These are phyloP conservation scores for Annulohypoxylon maeteangense DNA, from an alignment of 495 filamentous ascomycete genomes.

Conservation along the genomic window DNA sequence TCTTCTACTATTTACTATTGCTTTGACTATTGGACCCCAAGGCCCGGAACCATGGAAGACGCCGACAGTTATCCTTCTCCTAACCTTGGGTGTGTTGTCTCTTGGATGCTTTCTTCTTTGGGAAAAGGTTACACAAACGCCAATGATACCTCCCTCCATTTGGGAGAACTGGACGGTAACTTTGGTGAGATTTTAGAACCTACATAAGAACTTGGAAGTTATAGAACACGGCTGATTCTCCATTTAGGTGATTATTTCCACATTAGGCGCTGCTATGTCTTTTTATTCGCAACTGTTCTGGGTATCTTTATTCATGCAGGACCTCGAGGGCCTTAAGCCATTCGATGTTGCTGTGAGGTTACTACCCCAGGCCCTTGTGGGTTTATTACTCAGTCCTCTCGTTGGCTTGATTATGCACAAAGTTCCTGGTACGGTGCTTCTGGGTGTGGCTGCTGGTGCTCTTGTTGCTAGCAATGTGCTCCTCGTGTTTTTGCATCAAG, in stretches of 20 bases:
- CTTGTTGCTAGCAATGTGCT: slow-evolving; percentile 49
- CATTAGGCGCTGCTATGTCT: slow-evolving; percentile 49
- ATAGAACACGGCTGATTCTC: slow-evolving; percentile 2
- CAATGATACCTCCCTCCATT: slow-evolving; percentile 50
- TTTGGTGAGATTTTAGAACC: slow-evolving; percentile 36
- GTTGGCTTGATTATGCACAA: slow-evolving; percentile 49
- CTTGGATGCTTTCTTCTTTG: slow-evolving; percentile 65
- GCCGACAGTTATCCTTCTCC: slow-evolving; percentile 65
- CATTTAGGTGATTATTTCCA: slow-evolving; percentile 45
- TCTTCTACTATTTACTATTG: slow-evolving; percentile 48
- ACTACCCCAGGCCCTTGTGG: slow-evolving; percentile 50
- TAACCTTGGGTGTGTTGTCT: slow-evolving; percentile 63
- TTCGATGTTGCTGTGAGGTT: slow-evolving; percentile 50
- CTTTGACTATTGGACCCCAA: slow-evolving; percentile 49
- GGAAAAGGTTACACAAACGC: slow-evolving; percentile 54
- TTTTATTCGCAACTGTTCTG: slow-evolving; percentile 55
- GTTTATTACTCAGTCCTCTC: slow-evolving; percentile 51
- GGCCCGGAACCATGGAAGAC: slow-evolving; percentile 65
- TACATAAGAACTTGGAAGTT: neutral
- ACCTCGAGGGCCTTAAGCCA: slow-evolving; percentile 45
- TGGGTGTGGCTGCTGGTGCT: slow-evolving; percentile 42
- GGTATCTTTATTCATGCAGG: slow-evolving; percentile 54
- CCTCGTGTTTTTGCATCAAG: slow-evolving; percentile 48
- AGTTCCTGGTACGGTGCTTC: slow-evolving; percentile 45
- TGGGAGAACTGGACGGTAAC: slow-evolving; percentile 50